Evolutionary conservation across 2,329 filamentous ascomycete species (phyloP).

Genomic region (Pseudogymnoascus sp.): DNA sequence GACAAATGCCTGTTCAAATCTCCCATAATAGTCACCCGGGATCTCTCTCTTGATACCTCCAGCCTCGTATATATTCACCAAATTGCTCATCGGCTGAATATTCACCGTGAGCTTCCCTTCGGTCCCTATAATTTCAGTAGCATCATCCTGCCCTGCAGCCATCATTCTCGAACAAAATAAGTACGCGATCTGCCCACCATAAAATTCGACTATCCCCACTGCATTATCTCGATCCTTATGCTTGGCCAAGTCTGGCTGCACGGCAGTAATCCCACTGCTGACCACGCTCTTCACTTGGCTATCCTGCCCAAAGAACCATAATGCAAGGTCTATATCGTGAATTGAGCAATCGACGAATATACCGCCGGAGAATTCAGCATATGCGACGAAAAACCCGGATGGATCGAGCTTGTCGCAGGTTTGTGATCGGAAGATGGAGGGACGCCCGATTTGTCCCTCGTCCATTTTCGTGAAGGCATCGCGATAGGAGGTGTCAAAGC

Average conservation of each 20-base stretch:
- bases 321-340: conserved; percentile 59
- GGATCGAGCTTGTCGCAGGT: conserved; percentile 61
- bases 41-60: conserved; percentile 50
- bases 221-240: conserved; percentile 56
- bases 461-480: conserved; percentile 47
- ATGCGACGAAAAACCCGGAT: conserved; percentile 59
- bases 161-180: conserved; percentile 60
- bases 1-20: conserved; percentile 57
- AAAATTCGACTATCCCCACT: conserved; percentile 58
- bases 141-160: conserved; percentile 59
- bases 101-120: conserved; percentile 56
- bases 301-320: conserved; percentile 55
- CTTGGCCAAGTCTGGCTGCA: conserved; percentile 48
- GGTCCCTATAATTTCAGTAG: conserved; percentile 60
- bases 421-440: conserved; percentile 54
- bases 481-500: conserved; percentile 59
- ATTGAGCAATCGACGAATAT: conserved; percentile 66
- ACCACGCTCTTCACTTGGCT: conserved; percentile 46
- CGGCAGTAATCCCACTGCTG: conserved; percentile 49
- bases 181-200: conserved; percentile 54
- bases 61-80: conserved; percentile 47
- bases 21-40: conserved; percentile 53
- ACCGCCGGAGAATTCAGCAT: conserved; percentile 56
- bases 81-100: conserved; percentile 44
- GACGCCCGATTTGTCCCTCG: conserved; percentile 48